Evolutionary conservation across 306 rosid species (phyloP), one percentile per base, ranked within the genome.

Genomic region (Prunus mira): DNA sequence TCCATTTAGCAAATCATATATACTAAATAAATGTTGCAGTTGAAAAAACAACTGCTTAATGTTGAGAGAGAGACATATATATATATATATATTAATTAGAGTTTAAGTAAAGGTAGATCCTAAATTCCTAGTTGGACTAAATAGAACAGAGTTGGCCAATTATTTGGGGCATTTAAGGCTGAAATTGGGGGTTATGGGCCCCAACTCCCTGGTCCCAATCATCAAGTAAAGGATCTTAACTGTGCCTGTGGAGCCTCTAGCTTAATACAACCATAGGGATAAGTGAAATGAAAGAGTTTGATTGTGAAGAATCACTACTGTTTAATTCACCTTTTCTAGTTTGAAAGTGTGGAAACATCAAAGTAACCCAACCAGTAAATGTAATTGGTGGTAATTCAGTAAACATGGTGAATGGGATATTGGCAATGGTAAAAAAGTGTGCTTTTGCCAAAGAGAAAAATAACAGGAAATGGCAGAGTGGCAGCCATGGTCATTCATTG

Each of bases 71-170:
- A 2, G 28, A n/a, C n/a, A n/a, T n/a, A n/a, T n/a, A n/a, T n/a
- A n/a, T n/a, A n/a, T n/a, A n/a, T n/a, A n/a, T n/a, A n/a, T n/a
- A n/a, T 27, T 27, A 38, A 81, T 78, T 72, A 77, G 69, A 46
- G 49, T 49, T 6, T 62, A 70, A 50, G 79, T 28, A 84, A 81
- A 75, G 83, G 47, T 24, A 41, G 73, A 74, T 74, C 60, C 60
- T 27, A 61, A n/a, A 9, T 25, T 47, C 5, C 15, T 1, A 24
- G 9, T 51, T 28, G 30, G 30, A 55, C 32, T 58, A 22, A n/a
- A 22, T 11, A 27, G 10, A 17, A 52, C 13, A 18, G 13, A 32
- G 15, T 9, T 8, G n/a, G 62, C 74, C 74, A 70, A 70, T 50
- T 28, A 69, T 50, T 27, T 34, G 65, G 34, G 24, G 22, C 12